Conservation (phyloP, 2,329 filamentous ascomycete genomes). For the Daldinia sp. region DNA sequence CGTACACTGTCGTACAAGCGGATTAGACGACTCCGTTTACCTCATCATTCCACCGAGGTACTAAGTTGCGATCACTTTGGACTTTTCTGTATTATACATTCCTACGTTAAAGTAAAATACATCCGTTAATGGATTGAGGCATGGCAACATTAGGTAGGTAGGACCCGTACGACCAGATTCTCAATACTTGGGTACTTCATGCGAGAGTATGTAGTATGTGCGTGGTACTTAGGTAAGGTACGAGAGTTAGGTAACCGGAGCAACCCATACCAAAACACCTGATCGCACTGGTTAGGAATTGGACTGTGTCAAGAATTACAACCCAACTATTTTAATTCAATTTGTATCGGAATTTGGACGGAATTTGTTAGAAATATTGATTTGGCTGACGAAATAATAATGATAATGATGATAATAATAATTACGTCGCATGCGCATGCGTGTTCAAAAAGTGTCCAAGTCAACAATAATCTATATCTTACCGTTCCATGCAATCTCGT, state of each 20-base stretch:
- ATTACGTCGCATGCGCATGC: too few relatives aligned
- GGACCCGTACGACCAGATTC: background rate
- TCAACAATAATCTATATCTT: too few relatives aligned
- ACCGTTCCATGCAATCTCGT: too few relatives aligned
- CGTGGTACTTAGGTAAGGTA: background rate
- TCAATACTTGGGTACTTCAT: background rate
- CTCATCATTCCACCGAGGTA: conserved; percentile 31
- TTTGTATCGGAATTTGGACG: too few relatives aligned
- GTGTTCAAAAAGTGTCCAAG: too few relatives aligned
- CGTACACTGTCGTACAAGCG: conserved; percentile 21
- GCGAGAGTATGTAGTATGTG: background rate
- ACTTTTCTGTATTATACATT: background rate
- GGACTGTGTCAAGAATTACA: too few relatives aligned
- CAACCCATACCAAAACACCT: background rate
- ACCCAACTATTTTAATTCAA: too few relatives aligned
- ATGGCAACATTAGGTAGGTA: background rate
- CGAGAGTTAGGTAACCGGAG: background rate
- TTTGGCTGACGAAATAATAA: too few relatives aligned
- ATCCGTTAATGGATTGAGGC: too few relatives aligned
- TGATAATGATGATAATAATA: too few relatives aligned
- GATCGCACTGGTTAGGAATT: background rate
- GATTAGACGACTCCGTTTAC: conserved; percentile 30
- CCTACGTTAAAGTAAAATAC: too few relatives aligned
- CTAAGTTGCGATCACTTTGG: background rate
- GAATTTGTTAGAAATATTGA: too few relatives aligned